Evolutionary conservation across 2,329 filamentous ascomycete genomes (phyloP), one percentile per base, ranked within the genome.

Genomic region (Claviceps lovelessii): DNA sequence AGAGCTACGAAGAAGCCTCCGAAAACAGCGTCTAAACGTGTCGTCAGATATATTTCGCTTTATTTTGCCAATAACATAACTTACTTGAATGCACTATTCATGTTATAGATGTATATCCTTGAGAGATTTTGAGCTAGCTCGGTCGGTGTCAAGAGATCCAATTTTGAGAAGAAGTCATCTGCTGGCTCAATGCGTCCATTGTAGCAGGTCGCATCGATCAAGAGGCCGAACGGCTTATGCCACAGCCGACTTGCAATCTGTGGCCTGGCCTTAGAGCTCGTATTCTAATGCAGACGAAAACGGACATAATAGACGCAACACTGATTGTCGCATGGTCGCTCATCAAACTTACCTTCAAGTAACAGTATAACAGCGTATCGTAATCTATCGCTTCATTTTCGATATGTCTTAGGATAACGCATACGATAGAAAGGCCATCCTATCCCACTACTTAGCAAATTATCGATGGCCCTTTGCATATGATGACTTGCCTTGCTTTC

Each of bases 161-260:
- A 68, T 61, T 78, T 83, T 53, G 78, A 78, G 61, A 85, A 83
- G 2, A 86, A 68, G 19, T 82, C 79, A 62, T 86, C 83, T 57
- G 79, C 79, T 13, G 81, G 77, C 59, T 86, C 83, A 54, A 78
- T 81, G 56, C 81, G 76, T n/a, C 81, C 81, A 59, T 77, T 81
- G 62, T 86, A 86, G 65, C 81, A 86, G 13, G 83, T 86, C 15
- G 83, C 83, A 64, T 86, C 83, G 55, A 86, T 77, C 29, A 86
- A 73, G 5, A 86, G 69, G 0, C 81, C 81, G 59, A 86, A 86
- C 0, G 81, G 81, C 57, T 81, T 77, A 63, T 85, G 80, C 83
- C 83, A 86, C 58, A 86, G 72, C 44, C 83, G 76, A 60, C 83
- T 86, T 29, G 83, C 82, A 63, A 86, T 85, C 78, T 83, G 59